Evolutionary conservation across 805 yeast species (phyloP).

Genomic region (Middelhovenomyces tepae): DNA sequence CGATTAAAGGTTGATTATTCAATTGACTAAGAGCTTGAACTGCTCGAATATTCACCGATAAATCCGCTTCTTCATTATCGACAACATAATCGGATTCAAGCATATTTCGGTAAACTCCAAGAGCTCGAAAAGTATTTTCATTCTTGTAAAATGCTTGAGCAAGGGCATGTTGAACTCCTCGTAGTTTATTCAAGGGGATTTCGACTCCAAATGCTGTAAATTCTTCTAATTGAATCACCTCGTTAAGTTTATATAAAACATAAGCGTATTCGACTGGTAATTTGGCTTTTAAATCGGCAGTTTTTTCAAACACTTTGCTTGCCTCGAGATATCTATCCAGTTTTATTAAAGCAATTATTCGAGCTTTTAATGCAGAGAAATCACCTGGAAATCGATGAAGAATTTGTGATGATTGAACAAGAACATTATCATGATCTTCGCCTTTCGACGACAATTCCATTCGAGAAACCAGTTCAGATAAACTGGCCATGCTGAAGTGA

Average conservation of each 20-base stretch:
- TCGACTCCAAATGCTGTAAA: no score
- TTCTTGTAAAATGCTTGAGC: slow-evolving; percentile 47
- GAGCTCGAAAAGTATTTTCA: slow-evolving; percentile 38
- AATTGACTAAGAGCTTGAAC: slow-evolving; percentile 43
- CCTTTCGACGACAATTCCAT: no score
- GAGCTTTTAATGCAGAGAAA: slow-evolving; percentile 4
- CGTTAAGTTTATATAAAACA: slow-evolving; percentile 49
- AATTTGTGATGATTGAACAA: no score
- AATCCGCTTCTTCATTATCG: slow-evolving; percentile 41
- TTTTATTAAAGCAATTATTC: slow-evolving; percentile 1
- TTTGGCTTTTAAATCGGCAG: slow-evolving; percentile 1
- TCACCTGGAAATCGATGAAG: no score
- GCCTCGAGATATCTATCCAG: neutral
- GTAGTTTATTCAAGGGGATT: slow-evolving; percentile 8
- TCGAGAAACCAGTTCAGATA: no score
- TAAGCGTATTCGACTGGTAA: slow-evolving; percentile 44
- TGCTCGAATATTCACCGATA: slow-evolving; percentile 53
- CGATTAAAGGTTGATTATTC: slow-evolving; percentile 11
- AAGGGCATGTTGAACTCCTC: slow-evolving; percentile 39
- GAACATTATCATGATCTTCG: no score
- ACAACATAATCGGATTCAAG: slow-evolving; percentile 21
- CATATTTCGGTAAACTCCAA: slow-evolving; percentile 36
- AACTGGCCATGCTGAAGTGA: no score
- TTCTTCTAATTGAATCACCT: slow-evolving; percentile 26
- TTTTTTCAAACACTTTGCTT: slow-evolving; percentile 28